Base-by-base conservation (phyloP, 305 asterid species). In the Fraxinus greggii region DNA sequence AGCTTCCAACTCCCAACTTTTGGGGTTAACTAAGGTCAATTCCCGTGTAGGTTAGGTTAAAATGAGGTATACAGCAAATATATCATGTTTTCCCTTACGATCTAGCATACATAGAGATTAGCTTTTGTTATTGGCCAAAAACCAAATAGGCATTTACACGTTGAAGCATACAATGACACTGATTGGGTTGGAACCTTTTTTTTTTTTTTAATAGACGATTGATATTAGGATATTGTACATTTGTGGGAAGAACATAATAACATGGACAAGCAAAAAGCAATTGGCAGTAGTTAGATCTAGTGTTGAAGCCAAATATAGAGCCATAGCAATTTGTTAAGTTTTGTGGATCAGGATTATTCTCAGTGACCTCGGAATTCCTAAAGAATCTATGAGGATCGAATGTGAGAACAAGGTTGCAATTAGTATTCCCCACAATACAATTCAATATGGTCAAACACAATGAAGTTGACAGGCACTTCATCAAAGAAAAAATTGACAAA, bases 321-420 rank as follows among this genome's bases (percentile, higher is more conserved):
- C 75, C 21, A 78, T 78, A 2, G 33, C 76, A 32, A 7, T 78
- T 17, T 59, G 56, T 56, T 33, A 78, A 61, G 51, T 65, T 8
- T 63, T 78, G 15, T 78, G 36, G 61, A 1, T 78, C 6, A 35
- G 10, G 15, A 78, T 17, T 56, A 26, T 78, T 3, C 48, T 36
- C 4, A 75, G 15, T 9, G 81, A 63, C 8, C 24, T 78, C 0
- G 1, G 38, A 13, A n/a, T 19, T 56, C 28, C 4, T 19, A 7
- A 7, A 56, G 67, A 9, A 12, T 12, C 32, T 13, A 67, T 28
- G 36, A 10, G 2, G 23, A 7, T 67, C 6, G 23, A 36, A 12
- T 79, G 40, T 79, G 82, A 67, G 23, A 79, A 79, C 28, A 36
- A 79, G 42, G 15, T 76, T n/a, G 77, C 67, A n/a, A 38, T 69